Conservation (phyloP, 2,329 filamentous ascomycete genomes). For the Helotiales sp. region DNA sequence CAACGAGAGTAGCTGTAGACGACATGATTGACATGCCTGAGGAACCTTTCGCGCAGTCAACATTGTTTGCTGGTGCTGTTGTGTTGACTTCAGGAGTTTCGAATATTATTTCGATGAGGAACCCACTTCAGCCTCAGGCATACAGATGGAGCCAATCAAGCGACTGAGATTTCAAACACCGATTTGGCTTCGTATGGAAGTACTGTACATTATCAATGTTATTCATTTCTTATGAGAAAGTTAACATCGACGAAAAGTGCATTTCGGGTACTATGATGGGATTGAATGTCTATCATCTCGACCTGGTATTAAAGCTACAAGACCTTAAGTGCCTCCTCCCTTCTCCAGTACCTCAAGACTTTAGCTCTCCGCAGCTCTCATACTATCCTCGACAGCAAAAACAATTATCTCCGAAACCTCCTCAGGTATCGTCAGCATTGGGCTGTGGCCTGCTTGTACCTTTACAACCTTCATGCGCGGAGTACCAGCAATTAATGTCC, state of each 20-base stretch:
- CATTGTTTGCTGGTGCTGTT: constrained; percentile 21
- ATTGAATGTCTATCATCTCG: too few relatives aligned
- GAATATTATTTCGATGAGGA: constrained; percentile 1
- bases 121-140: constrained; percentile 7
- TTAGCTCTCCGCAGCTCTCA: background rate
- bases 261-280: too few relatives aligned
- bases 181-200: too few relatives aligned
- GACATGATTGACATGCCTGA: constrained; percentile 36
- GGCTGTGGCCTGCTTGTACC: background rate
- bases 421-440: background rate
- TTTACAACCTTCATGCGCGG: background rate
- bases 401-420: background rate
- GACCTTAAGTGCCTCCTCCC: too few relatives aligned
- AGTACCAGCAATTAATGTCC: background rate
- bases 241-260: too few relatives aligned
- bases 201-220: too few relatives aligned
- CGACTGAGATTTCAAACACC: too few relatives aligned
- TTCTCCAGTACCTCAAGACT: background rate
- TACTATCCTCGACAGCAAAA: background rate
- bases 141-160: constrained; percentile 5
- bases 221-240: too few relatives aligned
- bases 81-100: background rate
- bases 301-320: too few relatives aligned
- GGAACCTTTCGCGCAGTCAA: constrained; percentile 31
- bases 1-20: constrained; percentile 35